phyloP scores from a whole-genome alignment of 495 filamentous ascomycete genomes.

The Friedmanniomyces simplex region DNA sequence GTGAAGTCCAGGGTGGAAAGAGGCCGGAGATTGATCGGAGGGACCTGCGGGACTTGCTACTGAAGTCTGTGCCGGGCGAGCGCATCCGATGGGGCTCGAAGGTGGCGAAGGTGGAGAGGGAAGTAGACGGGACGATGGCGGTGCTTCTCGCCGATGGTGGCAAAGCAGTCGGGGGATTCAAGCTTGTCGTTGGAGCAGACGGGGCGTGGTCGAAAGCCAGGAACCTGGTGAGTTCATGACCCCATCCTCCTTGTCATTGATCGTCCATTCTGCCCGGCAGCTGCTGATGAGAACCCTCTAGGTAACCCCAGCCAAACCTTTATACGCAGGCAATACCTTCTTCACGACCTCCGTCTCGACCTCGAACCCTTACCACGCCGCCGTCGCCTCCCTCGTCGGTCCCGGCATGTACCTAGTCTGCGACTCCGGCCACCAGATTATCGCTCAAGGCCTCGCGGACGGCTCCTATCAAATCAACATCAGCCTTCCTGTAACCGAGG shows the following conservation, averaged over 20 bases:
- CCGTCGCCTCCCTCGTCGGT: slow-evolving; percentile 34
- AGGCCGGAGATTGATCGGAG: slow-evolving; percentile 35
- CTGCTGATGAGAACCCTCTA: slow-evolving; percentile 10
- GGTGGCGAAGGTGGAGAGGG: slow-evolving; percentile 6
- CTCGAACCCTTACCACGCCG: slow-evolving; percentile 25
- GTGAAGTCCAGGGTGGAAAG: neutral
- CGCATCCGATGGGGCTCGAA: slow-evolving; percentile 26
- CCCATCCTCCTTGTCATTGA: neutral
- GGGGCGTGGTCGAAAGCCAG: slow-evolving; percentile 51
- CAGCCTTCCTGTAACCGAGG: slow-evolving; percentile 25
- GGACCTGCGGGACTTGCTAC: slow-evolving; percentile 36
- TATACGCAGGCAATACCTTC: slow-evolving; percentile 38
- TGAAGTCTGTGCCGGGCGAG: slow-evolving; percentile 31
- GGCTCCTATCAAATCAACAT: slow-evolving; percentile 35
- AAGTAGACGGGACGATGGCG: slow-evolving; percentile 8
- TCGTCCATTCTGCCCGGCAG: neutral
- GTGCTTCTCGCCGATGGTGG: slow-evolving; percentile 26
- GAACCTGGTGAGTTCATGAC: slow-evolving; percentile 2
- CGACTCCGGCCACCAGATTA: slow-evolving; percentile 26
- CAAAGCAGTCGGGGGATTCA: slow-evolving; percentile 28
- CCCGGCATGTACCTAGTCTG: slow-evolving; percentile 35
- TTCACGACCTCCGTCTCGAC: slow-evolving; percentile 19
- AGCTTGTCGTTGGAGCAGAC: slow-evolving; percentile 53
- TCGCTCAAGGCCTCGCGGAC: slow-evolving; percentile 37
- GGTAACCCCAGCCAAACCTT: slow-evolving; percentile 38